Base-by-base conservation (phyloP, 2,329 filamentous ascomycete species). In the Epichloe baconii region DNA sequence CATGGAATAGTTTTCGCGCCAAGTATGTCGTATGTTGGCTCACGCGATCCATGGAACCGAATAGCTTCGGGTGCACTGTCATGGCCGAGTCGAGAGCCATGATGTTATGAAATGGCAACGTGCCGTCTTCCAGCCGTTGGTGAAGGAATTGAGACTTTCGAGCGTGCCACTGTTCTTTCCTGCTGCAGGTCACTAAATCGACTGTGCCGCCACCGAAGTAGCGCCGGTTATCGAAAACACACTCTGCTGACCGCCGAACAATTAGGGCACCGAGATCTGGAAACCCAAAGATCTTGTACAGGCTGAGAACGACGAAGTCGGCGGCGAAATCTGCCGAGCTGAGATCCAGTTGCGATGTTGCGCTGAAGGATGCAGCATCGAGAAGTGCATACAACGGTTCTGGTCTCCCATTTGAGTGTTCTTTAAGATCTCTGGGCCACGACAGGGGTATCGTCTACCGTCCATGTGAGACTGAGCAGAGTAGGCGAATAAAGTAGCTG, bases 271-370 rank as follows among this genome's bases (percentile, higher is more conserved):
- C 91, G 2, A 97, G 72, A 63, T 97, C 88, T 0, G 91, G 91
- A 57, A 96, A 96, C 1, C 93, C 91, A 65, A 97, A 97, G n/a
- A 96, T 90, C 66, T 97, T 98, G 71, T 96, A 94, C 56, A 97
- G 82, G 65, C 90, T 96, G 42, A 97, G 62, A 0, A 88, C 85
- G 0, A 80, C 84, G 57, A 97, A 97, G 64, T 97, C 91, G 1
- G 91, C 86, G 0, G 85, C 81, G 0, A 68, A 63, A 0, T 72
- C 69, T 0, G 74, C 58, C 57, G 86, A 69, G 51, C 79, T 73
- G 2, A 97, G 70, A 61, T 94, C 79, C 6, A 97, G 71, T 1
- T 80, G 80, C 4, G 86, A 80, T 0, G 90, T 95, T 7, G 88
- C 83, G 10, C 82, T 84, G 11, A 88, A 73, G 0, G 88, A 86